phyloP scores from a whole-genome alignment of 345 rosid species.

The Cardamine resedifolia region DNA sequence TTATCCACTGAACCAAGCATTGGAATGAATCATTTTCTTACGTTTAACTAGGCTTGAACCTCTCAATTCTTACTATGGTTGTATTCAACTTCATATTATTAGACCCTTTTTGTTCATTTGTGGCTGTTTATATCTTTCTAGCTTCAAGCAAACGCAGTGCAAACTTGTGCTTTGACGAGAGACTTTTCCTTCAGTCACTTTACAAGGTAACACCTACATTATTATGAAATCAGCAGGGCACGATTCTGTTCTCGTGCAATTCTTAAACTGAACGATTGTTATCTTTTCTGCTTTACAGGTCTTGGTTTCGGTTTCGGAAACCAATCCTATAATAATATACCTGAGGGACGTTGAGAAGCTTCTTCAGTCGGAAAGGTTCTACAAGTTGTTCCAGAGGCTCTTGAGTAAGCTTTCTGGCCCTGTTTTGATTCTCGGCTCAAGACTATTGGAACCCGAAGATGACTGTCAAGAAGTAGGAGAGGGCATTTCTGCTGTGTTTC shows the following conservation, averaged over 20 bases:
- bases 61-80: neutral
- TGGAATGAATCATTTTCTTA: neutral
- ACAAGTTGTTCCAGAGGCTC: conserved; percentile 62
- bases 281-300: conserved; percentile 60
- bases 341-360: conserved; percentile 85
- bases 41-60: no score
- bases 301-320: conserved; percentile 71
- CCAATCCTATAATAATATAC: conserved; percentile 66
- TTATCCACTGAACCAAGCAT: no score
- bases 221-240: neutral
- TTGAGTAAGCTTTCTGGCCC: conserved; percentile 72
- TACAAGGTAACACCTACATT: conserved; percentile 68
- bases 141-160: conserved; percentile 54
- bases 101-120: neutral
- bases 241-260: neutral
- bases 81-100: neutral
- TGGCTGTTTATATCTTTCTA: conserved; percentile 34
- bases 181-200: conserved; percentile 76
- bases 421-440: conserved; percentile 84
- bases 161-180: conserved; percentile 87
- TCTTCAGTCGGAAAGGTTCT: conserved; percentile 72
- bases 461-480: conserved; percentile 71
- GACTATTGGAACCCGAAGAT: conserved; percentile 67
- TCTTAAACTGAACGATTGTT: neutral
- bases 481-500: conserved; percentile 61